Evolutionary conservation across 2,329 filamentous ascomycete genomes (phyloP).

Genomic region (Daldinia sp.): DNA sequence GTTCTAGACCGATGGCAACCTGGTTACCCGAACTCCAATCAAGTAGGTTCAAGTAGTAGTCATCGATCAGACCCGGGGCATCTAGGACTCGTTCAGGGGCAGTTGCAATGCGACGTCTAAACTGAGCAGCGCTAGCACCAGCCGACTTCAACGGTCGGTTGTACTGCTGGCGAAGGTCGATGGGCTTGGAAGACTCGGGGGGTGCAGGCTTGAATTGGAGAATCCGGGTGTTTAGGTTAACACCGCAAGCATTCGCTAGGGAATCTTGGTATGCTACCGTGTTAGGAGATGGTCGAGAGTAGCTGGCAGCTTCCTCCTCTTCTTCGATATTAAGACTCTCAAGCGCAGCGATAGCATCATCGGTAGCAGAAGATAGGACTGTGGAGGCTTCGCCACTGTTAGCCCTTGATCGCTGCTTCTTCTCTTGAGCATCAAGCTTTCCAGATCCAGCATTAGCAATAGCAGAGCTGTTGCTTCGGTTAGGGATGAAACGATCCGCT

Average conservation of each 20-base stretch:
- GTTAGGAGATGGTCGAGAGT: conserved; percentile 84
- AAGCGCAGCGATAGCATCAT: conserved; percentile 81
- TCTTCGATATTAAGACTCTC: conserved; percentile 79
- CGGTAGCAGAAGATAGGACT: conserved; percentile 79
- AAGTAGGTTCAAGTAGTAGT: conserved; percentile 98
- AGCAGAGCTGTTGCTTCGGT: conserved; percentile 87
- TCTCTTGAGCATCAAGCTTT: conserved; percentile 77
- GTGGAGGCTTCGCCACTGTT: conserved; percentile 75
- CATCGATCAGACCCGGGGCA: conserved; percentile 93
- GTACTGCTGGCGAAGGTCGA: conserved; percentile 97
- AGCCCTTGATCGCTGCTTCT: conserved; percentile 74
- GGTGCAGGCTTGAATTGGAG: conserved; percentile 97
- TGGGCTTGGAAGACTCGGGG: conserved; percentile 98
- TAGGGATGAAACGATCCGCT: conserved; percentile 95
- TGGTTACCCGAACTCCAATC: conserved; percentile 99
- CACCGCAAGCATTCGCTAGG: conserved; percentile 87
- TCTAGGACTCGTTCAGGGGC: conserved; percentile 96
- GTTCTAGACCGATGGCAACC: conserved; percentile 95
- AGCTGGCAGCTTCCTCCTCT: conserved; percentile 73
- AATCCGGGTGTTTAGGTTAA: conserved; percentile 92
- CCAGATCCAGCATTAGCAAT: conserved; percentile 81
- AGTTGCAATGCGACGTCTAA: conserved; percentile 89
- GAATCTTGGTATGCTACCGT: conserved; percentile 92
- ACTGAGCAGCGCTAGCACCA: conserved; percentile 78
- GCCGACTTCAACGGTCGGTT: conserved; percentile 90